phyloP scores from a whole-genome alignment of 208 protist genomes.

The Strigomonas oncopelti region DNA sequence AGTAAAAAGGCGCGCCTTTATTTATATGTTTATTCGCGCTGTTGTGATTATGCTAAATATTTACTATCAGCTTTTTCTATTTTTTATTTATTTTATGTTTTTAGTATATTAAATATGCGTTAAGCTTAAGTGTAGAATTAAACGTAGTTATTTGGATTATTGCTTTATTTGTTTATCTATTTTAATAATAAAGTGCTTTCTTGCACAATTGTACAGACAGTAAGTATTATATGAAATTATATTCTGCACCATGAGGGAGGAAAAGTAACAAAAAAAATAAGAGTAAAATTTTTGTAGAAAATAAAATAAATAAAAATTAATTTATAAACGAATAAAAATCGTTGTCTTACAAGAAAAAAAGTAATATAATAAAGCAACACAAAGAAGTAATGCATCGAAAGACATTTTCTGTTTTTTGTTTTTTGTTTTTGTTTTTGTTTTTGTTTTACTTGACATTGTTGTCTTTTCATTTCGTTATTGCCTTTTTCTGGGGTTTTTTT shows the following conservation, averaged over 20 bases:
- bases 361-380: neutral
- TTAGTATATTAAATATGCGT: neutral
- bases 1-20: slow-evolving; percentile 1
- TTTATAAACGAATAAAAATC: slow-evolving; percentile 4
- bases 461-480: no score
- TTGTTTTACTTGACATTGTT: no score
- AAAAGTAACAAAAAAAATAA: slow-evolving; percentile 17
- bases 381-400: slow-evolving; percentile 8
- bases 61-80: neutral
- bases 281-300: slow-evolving; percentile 7
- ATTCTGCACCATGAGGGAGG: neutral
- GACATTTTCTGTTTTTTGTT: slow-evolving; percentile 4
- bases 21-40: neutral
- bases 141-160: neutral
- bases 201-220: neutral
- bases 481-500: slow-evolving; percentile 11
- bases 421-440: no score
- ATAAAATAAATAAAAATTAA: slow-evolving; percentile 11
- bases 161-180: neutral
- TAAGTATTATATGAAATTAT: neutral
- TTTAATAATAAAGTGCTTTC: neutral
- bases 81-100: slow-evolving; percentile 3
- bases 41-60: neutral
- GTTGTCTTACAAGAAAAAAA: slow-evolving; percentile 1
- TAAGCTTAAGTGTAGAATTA: neutral